These are phyloP conservation scores for Encephalitozoon hellem DNA, from an alignment of 371 early-diverging fungal genomes.

Conservation along the genomic window DNA sequence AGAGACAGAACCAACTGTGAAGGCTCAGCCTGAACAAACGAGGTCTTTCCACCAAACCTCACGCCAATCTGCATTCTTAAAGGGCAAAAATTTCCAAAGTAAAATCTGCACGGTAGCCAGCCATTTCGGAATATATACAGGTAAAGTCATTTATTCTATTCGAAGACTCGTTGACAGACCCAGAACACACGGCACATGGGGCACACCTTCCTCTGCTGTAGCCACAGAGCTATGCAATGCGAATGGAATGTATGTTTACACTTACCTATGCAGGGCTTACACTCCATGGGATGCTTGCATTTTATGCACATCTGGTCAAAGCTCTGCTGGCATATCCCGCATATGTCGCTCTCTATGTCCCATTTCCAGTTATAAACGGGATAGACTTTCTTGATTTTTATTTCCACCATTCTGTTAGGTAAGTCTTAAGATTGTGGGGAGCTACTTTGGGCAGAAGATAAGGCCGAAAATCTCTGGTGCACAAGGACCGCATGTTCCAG, in stretches of 20 bases:
- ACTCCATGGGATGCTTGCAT: conserved; percentile 60
- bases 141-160: conserved; percentile 12
- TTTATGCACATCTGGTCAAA: conserved; percentile 60
- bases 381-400: conserved; percentile 49
- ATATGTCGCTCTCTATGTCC: conserved; percentile 55
- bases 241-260: conserved; percentile 60
- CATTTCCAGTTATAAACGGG: conserved; percentile 58
- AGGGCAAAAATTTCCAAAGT: conserved; percentile 9
- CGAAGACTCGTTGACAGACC: conserved; percentile 37
- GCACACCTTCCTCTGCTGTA: conserved; percentile 52
- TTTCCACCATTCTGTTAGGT: background rate
- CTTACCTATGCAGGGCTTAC: conserved; percentile 56
- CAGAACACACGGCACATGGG: conserved; percentile 60
- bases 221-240: conserved; percentile 59
- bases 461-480: background rate
- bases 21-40: background rate
- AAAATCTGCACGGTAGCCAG: background rate
- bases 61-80: conserved; percentile 2
- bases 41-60: conserved; percentile 9
- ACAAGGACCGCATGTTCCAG: background rate
- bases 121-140: too few relatives aligned
- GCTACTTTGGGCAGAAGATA: background rate
- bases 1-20: background rate
- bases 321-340: conserved; percentile 61
- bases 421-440: background rate